Evolutionary conservation across 176 grass and related monocot species (phyloP), one percentile per base, ranked within the genome.

Genomic region (Aechmea fasciata): DNA sequence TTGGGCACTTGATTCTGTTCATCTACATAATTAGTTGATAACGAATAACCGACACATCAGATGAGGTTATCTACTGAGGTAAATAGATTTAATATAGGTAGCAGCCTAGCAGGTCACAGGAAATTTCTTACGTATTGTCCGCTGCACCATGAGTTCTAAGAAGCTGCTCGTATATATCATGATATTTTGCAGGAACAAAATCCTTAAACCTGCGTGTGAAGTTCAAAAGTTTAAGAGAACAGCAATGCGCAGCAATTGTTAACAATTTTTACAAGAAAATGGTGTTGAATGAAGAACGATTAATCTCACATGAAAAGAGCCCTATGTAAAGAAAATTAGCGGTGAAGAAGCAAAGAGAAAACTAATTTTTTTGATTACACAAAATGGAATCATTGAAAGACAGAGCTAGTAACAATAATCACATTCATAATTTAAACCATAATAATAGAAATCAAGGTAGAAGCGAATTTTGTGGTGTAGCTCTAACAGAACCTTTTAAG

Each of bases 121-220:
- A 29, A 76, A 33, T 52, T 33, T 63, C 68, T 78, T 71, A 85
- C 73, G 29, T 82, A 75, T 71, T 79, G 65, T 81, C 75, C 26
- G 54, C 48, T 28, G 75, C n/a, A 62, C 50, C 71, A 79, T 90
- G 68, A 87, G 49, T 76, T 52, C 49, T 68, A 71, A 99, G 79
- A 83, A 84, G 66, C 70, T 84, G 82, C 74, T 88, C 89, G n/a
- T 99, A 99, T 73, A 87, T 76, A 11, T 73, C 69, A 64, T 85
- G 81, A 87, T 85, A 82, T 63, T 90, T 92, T 77, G 77, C 69
- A 48, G 89, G 80, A 83, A 97, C 86, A 79, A 91, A 96, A 78
- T 92, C 81, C 73, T 81, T 96, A 83, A 96, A 92, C 81, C 92
- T 96, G 75, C 57, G 33, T 47, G 41, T 47, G 41, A 79, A 79